phyloP scores from a whole-genome alignment of 371 early-diverging fungal species.

The Rhizopus stolonifer region DNA sequence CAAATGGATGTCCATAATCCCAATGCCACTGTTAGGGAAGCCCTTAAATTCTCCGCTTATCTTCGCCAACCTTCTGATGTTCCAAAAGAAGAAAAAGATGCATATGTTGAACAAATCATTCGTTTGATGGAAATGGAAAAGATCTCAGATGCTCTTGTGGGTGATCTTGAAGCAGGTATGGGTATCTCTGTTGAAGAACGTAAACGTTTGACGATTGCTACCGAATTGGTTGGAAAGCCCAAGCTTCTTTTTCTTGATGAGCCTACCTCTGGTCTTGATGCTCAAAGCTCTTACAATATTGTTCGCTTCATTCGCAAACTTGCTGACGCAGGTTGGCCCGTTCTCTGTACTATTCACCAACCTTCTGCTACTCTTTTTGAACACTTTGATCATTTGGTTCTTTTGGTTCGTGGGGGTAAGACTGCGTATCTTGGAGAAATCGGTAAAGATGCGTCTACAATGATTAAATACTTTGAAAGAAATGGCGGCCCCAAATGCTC shows the following conservation, averaged over 20 bases:
- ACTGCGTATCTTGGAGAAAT: constrained; percentile 81
- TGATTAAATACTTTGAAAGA: constrained; percentile 66
- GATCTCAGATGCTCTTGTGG: constrained; percentile 61
- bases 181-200: constrained; percentile 69
- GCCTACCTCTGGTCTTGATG: constrained; percentile 81
- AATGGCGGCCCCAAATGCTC: constrained; percentile 63
- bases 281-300: constrained; percentile 71
- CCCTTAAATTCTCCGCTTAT: constrained; percentile 71
- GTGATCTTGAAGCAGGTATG: constrained; percentile 58
- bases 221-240: constrained; percentile 77
- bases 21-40: constrained; percentile 64
- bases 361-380: constrained; percentile 81
- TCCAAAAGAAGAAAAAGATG: constrained; percentile 62
- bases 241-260: constrained; percentile 84
- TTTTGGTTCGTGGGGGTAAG: constrained; percentile 79
- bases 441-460: constrained; percentile 51
- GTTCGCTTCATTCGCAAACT: constrained; percentile 72
- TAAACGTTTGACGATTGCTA: constrained; percentile 66
- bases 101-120: constrained; percentile 71
- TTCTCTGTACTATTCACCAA: constrained; percentile 87
- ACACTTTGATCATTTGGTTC: constrained; percentile 77
- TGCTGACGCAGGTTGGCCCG: constrained; percentile 65
- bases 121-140: constrained; percentile 64
- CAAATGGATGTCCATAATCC: constrained; percentile 82
- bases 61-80: constrained; percentile 66